Evolutionary conservation across 768 basidiomycete genomes (phyloP), one percentile per base, ranked within the genome.

Genomic region (Tylopilus intermedius): DNA sequence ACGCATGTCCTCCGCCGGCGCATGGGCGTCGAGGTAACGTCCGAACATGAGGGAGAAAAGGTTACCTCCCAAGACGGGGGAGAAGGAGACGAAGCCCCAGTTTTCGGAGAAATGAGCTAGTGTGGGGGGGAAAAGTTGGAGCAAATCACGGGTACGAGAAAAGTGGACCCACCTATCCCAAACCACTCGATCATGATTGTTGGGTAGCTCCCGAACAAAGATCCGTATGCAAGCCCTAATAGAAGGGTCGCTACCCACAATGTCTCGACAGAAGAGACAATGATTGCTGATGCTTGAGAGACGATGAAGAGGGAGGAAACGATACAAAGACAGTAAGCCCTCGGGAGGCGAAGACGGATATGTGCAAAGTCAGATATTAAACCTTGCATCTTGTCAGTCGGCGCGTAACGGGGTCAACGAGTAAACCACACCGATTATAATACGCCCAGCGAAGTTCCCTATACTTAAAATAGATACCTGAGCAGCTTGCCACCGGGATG

Each of bases 111-210:
- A 87, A 63, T 87, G 86, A 11, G 74, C 83, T 85, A 57, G 13
- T 21, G 9, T 5, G 29, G 27, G 38, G 8, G 26, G 33, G 2
- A 52, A 39, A 26, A 46, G 33, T n/a, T 8, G 9, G 27, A 22
- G 39, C 3, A 7, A 4, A 27, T n/a, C 5, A 26, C 0, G 21
- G 2, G 21, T 2, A 15, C 7, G 22, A 8, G 13, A 13, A 51
- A 26, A 44, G 15, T 29, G 10, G 2, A 81, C 87, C 62, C 60
- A 89, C 89, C 74, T 62, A 94, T 74, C 7, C 92, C 92, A 59
- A 94, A 94, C 90, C 89, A 93, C 59, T 94, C 93, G 24, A 94
- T 76, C 47, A 81, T 76, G 29, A 94, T 75, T n/a, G 85, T 82
- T 0, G 90, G 88, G 62, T 80, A 76, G 40, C 88, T 71, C 2